Evolutionary conservation across 169 alveolate genomes (phyloP).

Genomic region (Amoebophrya sp.): DNA sequence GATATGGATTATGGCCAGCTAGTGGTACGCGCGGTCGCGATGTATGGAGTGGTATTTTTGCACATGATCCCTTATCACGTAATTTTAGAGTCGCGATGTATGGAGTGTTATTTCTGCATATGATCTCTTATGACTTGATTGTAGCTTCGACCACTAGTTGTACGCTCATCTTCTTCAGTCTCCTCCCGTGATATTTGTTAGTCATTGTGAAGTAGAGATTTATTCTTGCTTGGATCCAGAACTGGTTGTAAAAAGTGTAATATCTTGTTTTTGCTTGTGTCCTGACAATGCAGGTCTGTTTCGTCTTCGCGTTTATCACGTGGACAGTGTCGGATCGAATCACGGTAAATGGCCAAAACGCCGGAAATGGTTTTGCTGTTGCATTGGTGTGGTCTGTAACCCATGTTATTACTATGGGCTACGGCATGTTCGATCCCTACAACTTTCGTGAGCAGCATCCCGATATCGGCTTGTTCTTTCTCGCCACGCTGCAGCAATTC

Average conservation of each 20-base stretch:
- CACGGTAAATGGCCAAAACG: neutral
- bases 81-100: too few species aligned
- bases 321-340: neutral
- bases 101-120: too few species aligned
- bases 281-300: too few species aligned
- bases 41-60: neutral
- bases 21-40: neutral
- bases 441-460: neutral
- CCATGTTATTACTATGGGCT: constrained; percentile 1
- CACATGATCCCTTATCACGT: too few species aligned
- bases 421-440: neutral
- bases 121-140: too few species aligned
- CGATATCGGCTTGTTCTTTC: neutral
- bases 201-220: too few species aligned
- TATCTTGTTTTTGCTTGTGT: too few species aligned
- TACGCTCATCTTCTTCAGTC: neutral
- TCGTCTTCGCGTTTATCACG: neutral
- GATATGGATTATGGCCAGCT: neutral
- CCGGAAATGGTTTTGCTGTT: neutral
- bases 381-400: neutral
- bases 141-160: too few species aligned
- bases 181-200: neutral
- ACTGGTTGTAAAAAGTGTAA: too few species aligned
- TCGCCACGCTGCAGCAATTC: neutral
- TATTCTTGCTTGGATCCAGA: too few species aligned